phyloP scores from a whole-genome alignment of 345 rosid genomes.

The Citrus mangshanensis region DNA sequence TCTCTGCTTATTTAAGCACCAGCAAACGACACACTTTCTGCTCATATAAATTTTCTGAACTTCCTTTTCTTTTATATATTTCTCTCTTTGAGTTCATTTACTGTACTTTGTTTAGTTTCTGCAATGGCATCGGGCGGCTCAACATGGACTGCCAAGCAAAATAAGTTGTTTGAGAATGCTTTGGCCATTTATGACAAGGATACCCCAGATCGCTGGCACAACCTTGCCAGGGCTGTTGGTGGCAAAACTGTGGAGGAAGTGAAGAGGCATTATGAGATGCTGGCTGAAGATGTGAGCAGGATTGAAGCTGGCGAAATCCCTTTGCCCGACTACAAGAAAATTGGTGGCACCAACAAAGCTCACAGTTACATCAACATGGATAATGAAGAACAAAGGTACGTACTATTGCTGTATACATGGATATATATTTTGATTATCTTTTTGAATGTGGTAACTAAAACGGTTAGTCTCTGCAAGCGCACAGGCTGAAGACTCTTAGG shows the following conservation, averaged over 20 bases:
- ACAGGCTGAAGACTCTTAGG: slow-evolving; percentile 40
- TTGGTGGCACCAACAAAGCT: slow-evolving; percentile 7
- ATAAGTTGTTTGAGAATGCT: slow-evolving; percentile 56
- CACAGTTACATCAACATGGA: slow-evolving; percentile 22
- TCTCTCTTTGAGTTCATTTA: not conserved
- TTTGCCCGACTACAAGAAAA: slow-evolving; percentile 41
- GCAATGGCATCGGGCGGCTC: slow-evolving; percentile 34
- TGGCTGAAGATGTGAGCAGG: slow-evolving; percentile 43
- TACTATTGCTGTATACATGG: not conserved
- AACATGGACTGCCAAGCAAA: slow-evolving; percentile 46
- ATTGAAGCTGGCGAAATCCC: slow-evolving; percentile 50
- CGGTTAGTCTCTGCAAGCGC: not conserved
- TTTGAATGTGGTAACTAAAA: too few species aligned
- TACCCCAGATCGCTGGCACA: slow-evolving; percentile 49
- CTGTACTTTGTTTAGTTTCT: not conserved
- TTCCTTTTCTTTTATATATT: not conserved
- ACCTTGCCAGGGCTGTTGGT: slow-evolving; percentile 48
- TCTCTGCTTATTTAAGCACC: slow-evolving; percentile 26
- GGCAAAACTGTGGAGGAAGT: slow-evolving; percentile 36
- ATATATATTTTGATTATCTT: too few species aligned
- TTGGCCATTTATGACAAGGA: slow-evolving; percentile 42
- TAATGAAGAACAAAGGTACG: slow-evolving; percentile 28
- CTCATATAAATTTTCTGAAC: slow-evolving; percentile 8
- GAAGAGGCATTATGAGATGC: slow-evolving; percentile 39
- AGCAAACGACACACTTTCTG: not conserved